Percentiles rank a stretch among this genome's conserved stretches.
Conservation (phyloP, 352 stramenopile species). For the Blastocystis sp. region DNA sequence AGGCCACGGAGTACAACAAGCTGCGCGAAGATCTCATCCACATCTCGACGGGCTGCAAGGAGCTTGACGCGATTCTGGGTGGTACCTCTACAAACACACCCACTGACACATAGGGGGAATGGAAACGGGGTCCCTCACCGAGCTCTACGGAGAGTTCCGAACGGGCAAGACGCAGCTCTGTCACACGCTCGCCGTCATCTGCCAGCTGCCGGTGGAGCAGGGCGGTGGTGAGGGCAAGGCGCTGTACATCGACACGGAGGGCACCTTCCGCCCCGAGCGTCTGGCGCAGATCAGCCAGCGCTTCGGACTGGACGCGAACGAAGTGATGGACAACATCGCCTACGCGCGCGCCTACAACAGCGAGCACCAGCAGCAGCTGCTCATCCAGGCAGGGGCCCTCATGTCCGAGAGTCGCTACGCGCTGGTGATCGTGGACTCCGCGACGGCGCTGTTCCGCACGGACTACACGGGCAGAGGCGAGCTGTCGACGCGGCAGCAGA, state of each 20-base stretch:
- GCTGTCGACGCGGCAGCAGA: conserved; percentile 86
- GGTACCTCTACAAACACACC: conserved; percentile 72
- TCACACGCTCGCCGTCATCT: too few species aligned
- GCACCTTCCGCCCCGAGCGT: too few species aligned
- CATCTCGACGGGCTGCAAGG: conserved; percentile 82
- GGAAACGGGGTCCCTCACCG: conserved; percentile 94
- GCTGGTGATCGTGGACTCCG: conserved; percentile 74
- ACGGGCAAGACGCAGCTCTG: too few species aligned
- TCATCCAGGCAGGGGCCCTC: too few species aligned
- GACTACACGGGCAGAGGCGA: conserved; percentile 97
- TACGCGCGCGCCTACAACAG: too few species aligned
- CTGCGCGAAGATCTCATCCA: conserved; percentile 87
- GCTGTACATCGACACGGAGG: neutral
- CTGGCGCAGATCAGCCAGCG: too few species aligned
- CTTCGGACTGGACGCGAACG: conserved; percentile 79
- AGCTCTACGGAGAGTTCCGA: conserved; percentile 81
- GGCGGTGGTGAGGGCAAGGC: conserved; percentile 89
- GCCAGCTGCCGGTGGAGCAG: conserved; percentile 79
- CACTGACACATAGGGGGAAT: conserved; percentile 83
- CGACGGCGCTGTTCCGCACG: conserved; percentile 94
- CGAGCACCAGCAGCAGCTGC: too few species aligned
- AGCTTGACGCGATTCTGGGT: conserved; percentile 77
- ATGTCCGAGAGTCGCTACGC: too few species aligned
- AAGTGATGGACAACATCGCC: conserved; percentile 97
- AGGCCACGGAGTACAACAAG: conserved; percentile 68